Conservation (phyloP, 306 rosid genomes). For the Neltuma alba region DNA sequence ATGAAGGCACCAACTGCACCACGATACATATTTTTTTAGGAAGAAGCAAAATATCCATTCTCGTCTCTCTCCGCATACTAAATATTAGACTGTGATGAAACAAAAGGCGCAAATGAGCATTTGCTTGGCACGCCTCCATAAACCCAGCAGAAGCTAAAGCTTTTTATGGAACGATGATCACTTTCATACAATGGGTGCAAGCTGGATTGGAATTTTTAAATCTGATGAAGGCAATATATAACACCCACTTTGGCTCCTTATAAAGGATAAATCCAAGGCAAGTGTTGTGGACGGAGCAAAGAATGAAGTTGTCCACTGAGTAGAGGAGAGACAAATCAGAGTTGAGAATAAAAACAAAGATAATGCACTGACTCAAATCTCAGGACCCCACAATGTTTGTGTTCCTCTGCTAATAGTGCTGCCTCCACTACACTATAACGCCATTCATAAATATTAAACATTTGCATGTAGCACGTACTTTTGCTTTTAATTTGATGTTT, state of each 20-base stretch:
- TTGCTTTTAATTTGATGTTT: background rate
- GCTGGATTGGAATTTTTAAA: no score
- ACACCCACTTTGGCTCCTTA: no score
- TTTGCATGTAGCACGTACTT: background rate
- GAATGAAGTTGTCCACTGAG: background rate
- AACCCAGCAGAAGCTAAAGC: background rate
- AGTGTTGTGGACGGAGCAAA: background rate
- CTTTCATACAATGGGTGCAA: background rate
- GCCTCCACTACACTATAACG: constrained; percentile 12
- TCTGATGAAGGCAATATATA: background rate
- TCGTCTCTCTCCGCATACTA: no score
- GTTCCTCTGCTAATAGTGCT: constrained; percentile 20
- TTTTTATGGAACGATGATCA: background rate
- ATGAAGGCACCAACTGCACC: no score
- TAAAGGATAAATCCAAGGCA: background rate
- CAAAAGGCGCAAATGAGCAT: background rate
- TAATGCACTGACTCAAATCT: constrained; percentile 1
- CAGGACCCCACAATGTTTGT: background rate
- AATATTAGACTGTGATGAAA: background rate
- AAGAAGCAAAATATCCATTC: no score
- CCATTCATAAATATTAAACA: background rate
- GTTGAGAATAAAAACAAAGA: constrained; percentile 15
- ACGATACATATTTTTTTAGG: no score
- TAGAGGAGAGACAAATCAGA: background rate
- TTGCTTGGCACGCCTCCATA: background rate